These are phyloP conservation scores for Lipomyces lipofer DNA, from an alignment of 805 yeast genomes.

Conservation along the genomic window DNA sequence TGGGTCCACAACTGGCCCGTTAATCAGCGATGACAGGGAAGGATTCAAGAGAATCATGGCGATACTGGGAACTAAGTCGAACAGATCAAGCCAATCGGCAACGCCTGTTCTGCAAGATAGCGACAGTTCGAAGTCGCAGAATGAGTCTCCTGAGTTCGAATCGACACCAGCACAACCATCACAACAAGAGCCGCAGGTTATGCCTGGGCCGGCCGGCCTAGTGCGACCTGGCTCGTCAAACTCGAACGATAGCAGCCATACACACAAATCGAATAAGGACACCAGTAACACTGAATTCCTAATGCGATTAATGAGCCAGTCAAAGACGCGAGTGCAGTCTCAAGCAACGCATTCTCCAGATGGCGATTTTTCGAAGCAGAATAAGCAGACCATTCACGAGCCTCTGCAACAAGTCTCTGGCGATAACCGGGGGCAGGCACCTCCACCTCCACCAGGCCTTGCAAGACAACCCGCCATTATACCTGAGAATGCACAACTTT, in stretches of 20 bases:
- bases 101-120: neutral
- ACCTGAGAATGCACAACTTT: no score
- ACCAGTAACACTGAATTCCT: conserved; percentile 17
- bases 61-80: conserved; percentile 32
- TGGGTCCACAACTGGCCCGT: neutral
- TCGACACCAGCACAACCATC: no score
- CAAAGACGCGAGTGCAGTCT: conserved; percentile 9
- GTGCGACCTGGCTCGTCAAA: neutral
- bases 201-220: neutral
- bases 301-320: conserved; percentile 25
- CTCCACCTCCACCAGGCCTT: neutral
- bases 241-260: neutral
- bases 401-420: neutral
- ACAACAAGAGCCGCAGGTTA: neutral
- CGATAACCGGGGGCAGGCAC: neutral
- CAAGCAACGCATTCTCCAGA: conserved; percentile 5
- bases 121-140: neutral
- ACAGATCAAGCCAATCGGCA: conserved; percentile 1
- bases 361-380: neutral
- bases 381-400: neutral
- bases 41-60: conserved; percentile 40
- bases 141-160: no score
- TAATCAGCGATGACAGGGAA: conserved; percentile 30
- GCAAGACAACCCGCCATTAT: no score
- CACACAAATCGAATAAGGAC: neutral